Evolutionary conservation across 306 rosid species (phyloP).

Genomic region (Pterocarpus macrocarpus): DNA sequence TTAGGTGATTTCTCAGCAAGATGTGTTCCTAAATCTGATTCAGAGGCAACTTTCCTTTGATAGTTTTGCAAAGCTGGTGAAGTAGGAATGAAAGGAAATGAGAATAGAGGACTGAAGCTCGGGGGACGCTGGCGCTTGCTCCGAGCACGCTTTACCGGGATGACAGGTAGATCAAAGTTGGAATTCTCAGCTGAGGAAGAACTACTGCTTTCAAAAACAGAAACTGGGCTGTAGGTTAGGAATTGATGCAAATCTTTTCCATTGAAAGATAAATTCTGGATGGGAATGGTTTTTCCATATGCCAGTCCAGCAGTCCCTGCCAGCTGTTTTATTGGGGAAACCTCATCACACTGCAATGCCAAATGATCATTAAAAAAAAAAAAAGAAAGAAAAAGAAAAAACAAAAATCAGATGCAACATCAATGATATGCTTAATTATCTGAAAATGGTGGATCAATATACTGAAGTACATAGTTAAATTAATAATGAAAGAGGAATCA

Average conservation of each 20-base stretch:
- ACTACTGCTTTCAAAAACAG: conserved; percentile 75
- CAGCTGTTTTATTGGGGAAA: conserved; percentile 40
- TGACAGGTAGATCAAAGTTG: conserved; percentile 46
- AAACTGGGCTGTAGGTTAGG: conserved; percentile 75
- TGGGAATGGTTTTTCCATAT: conserved; percentile 45
- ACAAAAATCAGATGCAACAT: conserved; percentile 40
- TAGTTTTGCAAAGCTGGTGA: conserved; percentile 38
- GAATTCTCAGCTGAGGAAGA: conserved; percentile 67
- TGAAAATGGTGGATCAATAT: not conserved
- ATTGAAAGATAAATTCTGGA: conserved; percentile 40
- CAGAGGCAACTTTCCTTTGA: conserved; percentile 42
- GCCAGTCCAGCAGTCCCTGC: conserved; percentile 45
- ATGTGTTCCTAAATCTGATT: conserved; percentile 47
- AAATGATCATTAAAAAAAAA: conserved; percentile 39
- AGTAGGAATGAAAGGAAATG: conserved; percentile 43
- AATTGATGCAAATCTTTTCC: conserved; percentile 56
- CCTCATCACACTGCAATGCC: conserved; percentile 53
- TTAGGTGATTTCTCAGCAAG: conserved; percentile 43
- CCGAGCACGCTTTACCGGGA: conserved; percentile 67
- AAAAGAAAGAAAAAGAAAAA: not conserved
- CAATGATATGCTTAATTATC: not conserved
- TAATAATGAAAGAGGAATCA: conserved; percentile 32
- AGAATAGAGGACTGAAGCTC: conserved; percentile 45
- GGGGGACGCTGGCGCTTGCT: conserved; percentile 68
- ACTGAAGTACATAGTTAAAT: conserved; percentile 1